Evolutionary conservation across 2,329 filamentous ascomycete genomes (phyloP), one percentile per base, ranked within the genome.

Genomic region (Aspergillus puulaauensis): DNA sequence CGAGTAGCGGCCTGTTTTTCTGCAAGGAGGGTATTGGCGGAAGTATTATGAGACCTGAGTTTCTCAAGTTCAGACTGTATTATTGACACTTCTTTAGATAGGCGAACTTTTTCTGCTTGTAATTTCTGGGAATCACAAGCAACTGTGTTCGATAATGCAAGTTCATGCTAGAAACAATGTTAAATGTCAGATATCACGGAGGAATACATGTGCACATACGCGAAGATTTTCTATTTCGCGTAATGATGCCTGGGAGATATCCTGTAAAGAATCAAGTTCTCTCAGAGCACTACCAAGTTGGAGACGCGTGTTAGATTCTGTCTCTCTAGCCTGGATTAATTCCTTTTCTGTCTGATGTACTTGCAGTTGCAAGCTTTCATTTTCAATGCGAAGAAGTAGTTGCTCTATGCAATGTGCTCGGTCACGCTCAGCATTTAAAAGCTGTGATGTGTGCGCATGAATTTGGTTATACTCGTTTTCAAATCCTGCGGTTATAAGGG

Each of bases 1-100:
- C 90, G 87, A 69, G 95, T 88, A 14, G 97, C 76, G 2, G 88
- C 83, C 46, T 93, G 80, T 72, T 96, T 96, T 70, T 96, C 91
- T 1, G 88, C 81, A 15, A 96, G 79, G 11, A 90, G 78, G 2
- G 83, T 82, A 67, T 92, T 87, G 54, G 93, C 86, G 14, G 80
- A 79, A 33, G 77, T 73, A 19, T 79, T 79, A 69, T 89, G 85
- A 6, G 81, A 78, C 61, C 81, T 82, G 14, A 89, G 74, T 66
- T 86, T 83, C 61, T 88, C 85, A 35, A 88, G 68, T 70, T 89
- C 86, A 3, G 83, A 82, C 64, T 83, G 84, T 56, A 88, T 65
- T 6, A 74, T 78, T 24, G 82, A 79, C 19, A 89, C 68, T 66
- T 89, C 85, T 55, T 84, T 82, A 31, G 82, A 78, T 39, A 89